Conservation (phyloP, 2,329 filamentous ascomycete genomes). For the Alternaria angustiovoidea region DNA sequence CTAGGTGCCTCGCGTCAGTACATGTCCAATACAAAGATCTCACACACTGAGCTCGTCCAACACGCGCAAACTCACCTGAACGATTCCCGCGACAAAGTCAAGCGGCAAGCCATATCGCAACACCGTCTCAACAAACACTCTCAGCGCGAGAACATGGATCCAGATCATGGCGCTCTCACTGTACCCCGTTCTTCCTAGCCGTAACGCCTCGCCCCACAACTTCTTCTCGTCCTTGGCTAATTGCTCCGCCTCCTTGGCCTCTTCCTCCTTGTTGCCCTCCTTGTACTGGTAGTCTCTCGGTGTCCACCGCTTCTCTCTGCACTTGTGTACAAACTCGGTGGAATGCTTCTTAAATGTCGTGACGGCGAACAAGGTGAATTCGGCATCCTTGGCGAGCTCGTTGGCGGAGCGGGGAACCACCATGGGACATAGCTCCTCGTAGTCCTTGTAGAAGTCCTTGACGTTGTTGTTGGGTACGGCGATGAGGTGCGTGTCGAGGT, state of each 20-base stretch:
- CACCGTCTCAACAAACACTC: conserved; percentile 98
- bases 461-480: conserved; percentile 81
- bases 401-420: conserved; percentile 89
- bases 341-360: conserved; percentile 93
- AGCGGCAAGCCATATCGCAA: conserved; percentile 91
- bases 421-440: conserved; percentile 89
- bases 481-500: conserved; percentile 93
- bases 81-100: conserved; percentile 83
- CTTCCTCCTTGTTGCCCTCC: conserved; percentile 87
- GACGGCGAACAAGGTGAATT: conserved; percentile 87
- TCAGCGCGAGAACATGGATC: conserved; percentile 87
- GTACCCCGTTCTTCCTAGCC: conserved; percentile 89
- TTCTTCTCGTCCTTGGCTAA: conserved; percentile 87
- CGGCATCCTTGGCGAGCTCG: conserved; percentile 83
- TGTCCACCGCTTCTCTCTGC: conserved; percentile 91
- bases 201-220: conserved; percentile 89
- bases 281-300: conserved; percentile 94
- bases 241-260: conserved; percentile 84
- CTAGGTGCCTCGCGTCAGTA: conserved; percentile 57
- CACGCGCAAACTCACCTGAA: conserved; percentile 68
- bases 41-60: too few relatives aligned
- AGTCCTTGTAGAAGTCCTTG: conserved; percentile 88
- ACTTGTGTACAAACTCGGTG: conserved; percentile 88
- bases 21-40: background rate
- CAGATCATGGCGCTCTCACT: conserved; percentile 96